Conservation (phyloP, 345 rosid genomes). For the Melaleuca alternifolia region DNA sequence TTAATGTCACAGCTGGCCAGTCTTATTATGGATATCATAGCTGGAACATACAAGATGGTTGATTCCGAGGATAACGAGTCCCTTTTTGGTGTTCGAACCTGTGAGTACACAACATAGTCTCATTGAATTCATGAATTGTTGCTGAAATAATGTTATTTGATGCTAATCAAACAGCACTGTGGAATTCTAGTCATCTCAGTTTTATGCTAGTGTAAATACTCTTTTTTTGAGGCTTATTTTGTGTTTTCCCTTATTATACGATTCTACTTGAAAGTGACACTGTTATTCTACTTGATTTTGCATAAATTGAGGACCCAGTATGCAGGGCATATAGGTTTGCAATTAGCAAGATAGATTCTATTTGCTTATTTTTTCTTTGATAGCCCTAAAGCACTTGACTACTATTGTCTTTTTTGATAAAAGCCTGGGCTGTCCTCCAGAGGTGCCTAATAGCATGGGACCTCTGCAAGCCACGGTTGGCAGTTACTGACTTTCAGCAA, state of each 20-base stretch:
- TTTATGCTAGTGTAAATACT: neutral
- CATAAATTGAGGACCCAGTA: neutral
- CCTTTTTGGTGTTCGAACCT: conserved; percentile 47
- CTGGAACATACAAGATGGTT: conserved; percentile 62
- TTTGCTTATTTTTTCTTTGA: neutral
- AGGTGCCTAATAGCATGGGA: neutral
- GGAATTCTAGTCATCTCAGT: neutral
- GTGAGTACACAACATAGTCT: conserved; percentile 34
- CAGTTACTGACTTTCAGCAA: neutral
- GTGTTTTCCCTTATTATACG: neutral
- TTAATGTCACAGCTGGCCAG: conserved; percentile 97
- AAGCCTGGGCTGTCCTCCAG: neutral
- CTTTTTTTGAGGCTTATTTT: neutral
- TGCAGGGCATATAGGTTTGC: neutral
- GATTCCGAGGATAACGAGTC: conserved; percentile 38
- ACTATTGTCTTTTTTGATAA: neutral
- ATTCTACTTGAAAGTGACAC: neutral
- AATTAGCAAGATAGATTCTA: neutral
- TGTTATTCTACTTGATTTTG: neutral
- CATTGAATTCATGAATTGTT: neutral
- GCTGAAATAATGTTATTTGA: neutral
- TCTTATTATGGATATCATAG: conserved; percentile 94
- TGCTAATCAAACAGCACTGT: neutral
- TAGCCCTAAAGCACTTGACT: neutral
- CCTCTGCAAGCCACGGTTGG: neutral